Conservation (phyloP, 805 yeast species). For the Alloascoidea hylecoeti region DNA sequence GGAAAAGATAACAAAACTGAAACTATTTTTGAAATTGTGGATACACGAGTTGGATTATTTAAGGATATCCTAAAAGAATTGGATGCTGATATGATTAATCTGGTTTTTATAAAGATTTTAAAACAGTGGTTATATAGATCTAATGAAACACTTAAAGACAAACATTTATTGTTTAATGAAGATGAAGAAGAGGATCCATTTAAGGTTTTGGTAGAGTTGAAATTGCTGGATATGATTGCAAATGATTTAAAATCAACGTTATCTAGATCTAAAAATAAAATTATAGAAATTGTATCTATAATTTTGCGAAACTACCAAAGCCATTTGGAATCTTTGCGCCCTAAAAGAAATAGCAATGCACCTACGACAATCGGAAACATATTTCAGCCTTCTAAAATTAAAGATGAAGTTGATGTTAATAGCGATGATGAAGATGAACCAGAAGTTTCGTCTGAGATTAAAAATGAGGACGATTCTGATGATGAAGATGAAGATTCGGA, state of each 20-base stretch:
- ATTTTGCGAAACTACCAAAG: constrained; percentile 18
- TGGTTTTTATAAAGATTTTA: constrained; percentile 35
- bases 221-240: constrained; percentile 48
- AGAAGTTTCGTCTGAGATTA: not conserved
- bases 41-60: constrained; percentile 24
- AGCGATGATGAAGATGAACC: constrained; percentile 24
- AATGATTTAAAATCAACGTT: constrained; percentile 41
- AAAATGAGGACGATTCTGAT: constrained; percentile 7
- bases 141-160: constrained; percentile 6
- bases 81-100: constrained; percentile 28
- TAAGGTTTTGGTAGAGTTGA: constrained; percentile 39
- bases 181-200: constrained; percentile 32
- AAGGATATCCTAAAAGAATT: constrained; percentile 32
- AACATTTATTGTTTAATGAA: constrained; percentile 7
- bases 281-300: constrained; percentile 33
- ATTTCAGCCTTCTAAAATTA: constrained; percentile 4
- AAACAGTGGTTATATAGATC: constrained; percentile 39
- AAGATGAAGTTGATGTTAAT: constrained; percentile 17
- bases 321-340: constrained; percentile 15
- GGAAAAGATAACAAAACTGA: constrained; percentile 1
- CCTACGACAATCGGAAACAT: constrained; percentile 5
- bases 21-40: constrained; percentile 26
- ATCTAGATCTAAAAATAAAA: constrained; percentile 40
- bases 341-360: constrained; percentile 2
- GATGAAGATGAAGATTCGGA: constrained; percentile 18